Evolutionary conservation across 805 yeast genomes (phyloP), one percentile per base, ranked within the genome.

Genomic region (Candida silvicultrix): DNA sequence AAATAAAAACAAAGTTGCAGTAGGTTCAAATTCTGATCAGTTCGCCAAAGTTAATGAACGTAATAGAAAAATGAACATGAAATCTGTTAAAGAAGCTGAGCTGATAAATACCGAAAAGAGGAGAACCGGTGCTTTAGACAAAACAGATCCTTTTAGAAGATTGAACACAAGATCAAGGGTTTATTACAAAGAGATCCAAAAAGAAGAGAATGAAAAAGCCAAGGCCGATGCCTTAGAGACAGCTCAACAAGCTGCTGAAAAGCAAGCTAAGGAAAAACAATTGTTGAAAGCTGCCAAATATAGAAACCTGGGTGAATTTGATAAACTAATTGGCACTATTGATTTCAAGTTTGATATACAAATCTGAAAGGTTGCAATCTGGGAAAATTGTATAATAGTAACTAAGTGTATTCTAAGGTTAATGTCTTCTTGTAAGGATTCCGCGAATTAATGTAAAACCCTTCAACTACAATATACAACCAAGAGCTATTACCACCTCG

Each of bases 91-190:
- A 59, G 75, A 77, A 56, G 97, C 96, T 0, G 97, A 90, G 62
- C 65, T 80, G 42, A 71, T 72, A 55, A 80, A 85, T 41, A 74
- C 76, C 19, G 83, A 78, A 44, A 70, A 67, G 60, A 75, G 82
- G 53, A 79, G 67, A 59, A 64, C 52, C 57, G 64, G 61, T 42
- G 47, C 73, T 46, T 70, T 55, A 38, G 66, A 67, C 47, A 71
- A 78, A 45, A 78, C 74, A 56, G 87, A 94, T 68, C 98, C 99
- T 20, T 94, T 94, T 66, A 80, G 85, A 54, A 81, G 98, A 63
- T 76, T 94, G 60, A 84, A 87, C 62, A 92, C 98, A 1, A 85
- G 81, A 50, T 87, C 97, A 1, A 79, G 87, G 57, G 80, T 88
- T 49, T 92, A 88, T 65, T 89, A 89, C 44, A 70, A 73, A 41